phyloP scores from a whole-genome alignment of 306 rosid species.

The Cajanus cajan region DNA sequence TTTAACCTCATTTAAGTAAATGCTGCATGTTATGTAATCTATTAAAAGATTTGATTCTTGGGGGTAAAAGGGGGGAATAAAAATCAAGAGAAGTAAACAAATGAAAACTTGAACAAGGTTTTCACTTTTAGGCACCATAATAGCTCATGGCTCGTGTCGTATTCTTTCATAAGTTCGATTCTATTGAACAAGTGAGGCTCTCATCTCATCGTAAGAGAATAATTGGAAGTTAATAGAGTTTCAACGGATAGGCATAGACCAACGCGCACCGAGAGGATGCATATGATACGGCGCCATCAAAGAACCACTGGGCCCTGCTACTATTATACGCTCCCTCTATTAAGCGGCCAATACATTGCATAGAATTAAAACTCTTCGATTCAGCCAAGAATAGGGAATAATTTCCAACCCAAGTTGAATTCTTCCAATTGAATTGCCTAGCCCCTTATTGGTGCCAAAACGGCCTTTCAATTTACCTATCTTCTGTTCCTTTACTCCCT shows the following conservation, averaged over 20 bases:
- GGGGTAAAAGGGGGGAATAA: background rate
- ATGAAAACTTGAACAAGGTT: background rate
- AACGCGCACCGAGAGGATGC: background rate
- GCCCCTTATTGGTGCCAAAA: background rate
- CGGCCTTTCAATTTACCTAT: background rate
- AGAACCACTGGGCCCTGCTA: background rate
- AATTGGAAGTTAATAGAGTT: background rate
- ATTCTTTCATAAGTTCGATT: background rate
- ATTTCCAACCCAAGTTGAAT: background rate
- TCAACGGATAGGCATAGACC: background rate
- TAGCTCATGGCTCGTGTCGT: slow-evolving; percentile 2
- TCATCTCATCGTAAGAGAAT: slow-evolving; percentile 25
- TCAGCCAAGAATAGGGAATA: slow-evolving; percentile 1
- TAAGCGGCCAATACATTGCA: slow-evolving; percentile 2
- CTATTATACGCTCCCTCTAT: slow-evolving; percentile 2
- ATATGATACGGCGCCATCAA: background rate
- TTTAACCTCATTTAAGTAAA: slow-evolving; percentile 20
- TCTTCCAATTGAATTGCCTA: background rate
- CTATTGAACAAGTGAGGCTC: slow-evolving; percentile 21
- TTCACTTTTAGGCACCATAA: slow-evolving; percentile 1
- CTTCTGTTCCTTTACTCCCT: background rate
- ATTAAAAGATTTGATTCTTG: slow-evolving; percentile 47
- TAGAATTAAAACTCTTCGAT: slow-evolving; percentile 1
- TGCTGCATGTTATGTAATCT: slow-evolving; percentile 33
- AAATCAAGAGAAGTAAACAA: background rate